Evolutionary conservation across 2,329 filamentous ascomycete species (phyloP), one percentile per base, ranked within the genome.

Genomic region (Pseudocercospora cruenta): DNA sequence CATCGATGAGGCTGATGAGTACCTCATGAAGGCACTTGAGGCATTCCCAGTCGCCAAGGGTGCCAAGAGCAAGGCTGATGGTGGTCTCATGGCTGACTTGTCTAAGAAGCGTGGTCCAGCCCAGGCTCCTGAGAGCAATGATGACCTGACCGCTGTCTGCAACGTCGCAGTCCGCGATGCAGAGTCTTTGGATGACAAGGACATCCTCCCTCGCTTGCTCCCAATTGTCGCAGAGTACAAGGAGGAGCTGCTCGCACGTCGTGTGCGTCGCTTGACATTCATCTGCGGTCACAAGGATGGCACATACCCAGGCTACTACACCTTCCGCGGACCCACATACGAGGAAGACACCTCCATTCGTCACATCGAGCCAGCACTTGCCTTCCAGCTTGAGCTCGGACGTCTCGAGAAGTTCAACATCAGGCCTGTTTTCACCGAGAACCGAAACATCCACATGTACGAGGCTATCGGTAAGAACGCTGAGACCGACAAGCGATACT

Each of bases 401-500:
- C 91, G 95, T 79, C 88, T 99, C 31, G 91, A 91, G 76, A 98
- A 97, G 84, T 99, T 99, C 88, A 90, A 93, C 83, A 96, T 98
- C 82, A 96, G 94, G 84, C 94, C 95, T 1, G 93, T 99, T 60
- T 99, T 99, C 83, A 98, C 95, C 0, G 94, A 98, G 82, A 99
- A 99, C 85, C 91, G 96, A 78, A 98, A 96, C 82, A 97, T 99
- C 71, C 95, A 99, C 84, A 94, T 99, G 67, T 99, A 98, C 82
- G 94, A 98, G 85, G 95, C 92, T 72, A 84, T 96, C 74, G 95
- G 95, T 77, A 99, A 97, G 85, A 91, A 91, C 58, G 91, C 94
- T 45, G 94, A 97, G 78, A 94, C 92, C 64, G 95, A 99, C 82
- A 97, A 97, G 88, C 91, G 95, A 73, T 99, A 98, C 87, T 99